Evolutionary conservation across 1,284 basidiomycete species (phyloP), one percentile per base, ranked within the genome.

Genomic region (Microbotryomycetes sp.): DNA sequence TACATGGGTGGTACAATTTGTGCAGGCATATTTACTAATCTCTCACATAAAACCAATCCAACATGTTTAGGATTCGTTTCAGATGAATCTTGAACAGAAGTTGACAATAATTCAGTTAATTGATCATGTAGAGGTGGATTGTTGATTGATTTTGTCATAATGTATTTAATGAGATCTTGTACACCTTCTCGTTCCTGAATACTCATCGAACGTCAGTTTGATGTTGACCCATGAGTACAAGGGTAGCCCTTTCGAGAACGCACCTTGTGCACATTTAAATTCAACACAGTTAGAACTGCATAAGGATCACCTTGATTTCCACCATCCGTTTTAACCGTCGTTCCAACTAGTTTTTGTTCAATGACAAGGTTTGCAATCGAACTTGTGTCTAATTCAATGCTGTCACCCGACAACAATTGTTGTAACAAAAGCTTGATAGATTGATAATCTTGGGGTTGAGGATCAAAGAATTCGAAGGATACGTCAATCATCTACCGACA

Each of bases 391-490:
- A 96, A 79, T 3, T 79, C 72, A 55, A 88, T 83, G 0, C 88
- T 84, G 75, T 94, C 92, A n/a, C 82, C 79, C 62, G 87, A 84
- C 68, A 94, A 85, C 7, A 92, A 84, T 75, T 94, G 92, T 0
- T 77, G 77, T 3, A 92, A 77, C 4, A 96, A 81, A 0, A 87
- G 82, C 71, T 92, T 90, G 74, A 92, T 79, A 1, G 89, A 88
- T 65, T 88, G 84, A 76, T 87, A 92, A 79, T 97, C 92, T 63
- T 89, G 81, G 51, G 81, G 81, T 70, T 89, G 86, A 4, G 89
- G 84, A 75, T 89, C 86, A 80, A 89, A 91, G 75, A 93, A 96
- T 71, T 93, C 91, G 73, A 96, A 94, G 72, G 89, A 86, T 70
- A 96, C 87, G 75, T 94, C 83, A 74, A 88, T 80, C 76, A 85